Evolutionary conservation across 306 rosid genomes (phyloP), one percentile per base, ranked within the genome.

Genomic region (Mimosa bimucronata): DNA sequence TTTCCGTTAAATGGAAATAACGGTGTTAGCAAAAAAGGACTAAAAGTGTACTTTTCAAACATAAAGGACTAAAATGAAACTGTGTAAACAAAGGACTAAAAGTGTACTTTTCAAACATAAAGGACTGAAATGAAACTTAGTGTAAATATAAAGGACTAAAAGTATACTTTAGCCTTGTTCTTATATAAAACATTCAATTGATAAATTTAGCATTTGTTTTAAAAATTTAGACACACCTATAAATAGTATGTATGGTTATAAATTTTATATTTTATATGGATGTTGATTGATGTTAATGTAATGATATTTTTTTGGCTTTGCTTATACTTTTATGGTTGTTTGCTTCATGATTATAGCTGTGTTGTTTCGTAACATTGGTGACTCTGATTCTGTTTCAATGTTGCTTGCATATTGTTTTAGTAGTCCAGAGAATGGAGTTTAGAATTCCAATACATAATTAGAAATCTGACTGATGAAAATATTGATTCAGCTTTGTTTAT

Each of bases 191-290:
- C n/a, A 62, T 64, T 64, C 13, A 77, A 64, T 45, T 71, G 52
- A 38, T 66, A 7, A 70, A 66, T 66, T 52, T 55, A 31, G 71
- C 72, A 34, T 77, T 77, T 42, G 45, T 3, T 21, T 73, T 6
- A 34, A n/a, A 34, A 34, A 34, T 34, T 34, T 13, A 26, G 15
- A 26, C 67, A 15, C 9, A 61, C n/a, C 9, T 23, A 3, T 28
- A 3, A 12, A 26, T 12, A 41, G 18, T 2, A 45, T 52, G 1
- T 9, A 29, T 57, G 6, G 30, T 9, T 57, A 57, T 57, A 25
- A 23, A 58, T 25, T 57, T 57, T 57, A n/a, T 7, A 53, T 53
- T 21, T 19, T 19, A 55, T 55, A n/a, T 55, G n/a, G 65, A 58
- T 58, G 2, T 57, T 57, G 65, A 23, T 25, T 11, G 31, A 58